These are phyloP conservation scores for Tanacetum coccineum DNA, from an alignment of 129 eudicot genomes.

Conservation along the genomic window DNA sequence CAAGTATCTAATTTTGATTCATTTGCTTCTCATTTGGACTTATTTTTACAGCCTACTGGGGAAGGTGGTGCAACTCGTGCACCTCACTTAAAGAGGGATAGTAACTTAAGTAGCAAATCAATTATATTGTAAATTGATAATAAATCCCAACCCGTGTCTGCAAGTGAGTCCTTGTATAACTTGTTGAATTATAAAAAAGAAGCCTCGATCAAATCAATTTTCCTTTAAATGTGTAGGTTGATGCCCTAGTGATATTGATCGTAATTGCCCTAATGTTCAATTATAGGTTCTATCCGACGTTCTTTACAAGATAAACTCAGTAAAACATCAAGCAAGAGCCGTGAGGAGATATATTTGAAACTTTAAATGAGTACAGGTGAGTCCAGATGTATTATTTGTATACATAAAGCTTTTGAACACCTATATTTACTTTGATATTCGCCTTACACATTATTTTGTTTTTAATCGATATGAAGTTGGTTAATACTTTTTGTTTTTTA, in stretches of 20 bases:
- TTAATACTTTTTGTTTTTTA: too few relatives aligned
- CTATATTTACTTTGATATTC: background rate
- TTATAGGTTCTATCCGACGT: constrained; percentile 89
- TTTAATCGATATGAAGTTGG: too few relatives aligned
- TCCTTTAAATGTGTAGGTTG: constrained; percentile 1
- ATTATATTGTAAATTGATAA: constrained; percentile 81
- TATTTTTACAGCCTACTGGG: constrained; percentile 78
- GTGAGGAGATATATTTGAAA: constrained; percentile 78
- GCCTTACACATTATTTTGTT: too few relatives aligned
- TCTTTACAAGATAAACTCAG: constrained; percentile 92
- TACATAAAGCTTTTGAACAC: too few relatives aligned
- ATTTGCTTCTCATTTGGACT: background rate
- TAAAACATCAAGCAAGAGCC: constrained; percentile 83
- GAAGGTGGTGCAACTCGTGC: constrained; percentile 99
- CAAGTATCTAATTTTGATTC: background rate
- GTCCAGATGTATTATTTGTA: constrained; percentile 16
- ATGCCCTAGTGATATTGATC: constrained; percentile 21
- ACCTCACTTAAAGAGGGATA: constrained; percentile 78
- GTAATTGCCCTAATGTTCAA: background rate
- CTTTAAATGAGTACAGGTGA: constrained; percentile 91
- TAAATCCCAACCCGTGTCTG: constrained; percentile 90
- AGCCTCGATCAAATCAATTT: background rate
- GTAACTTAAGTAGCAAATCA: constrained; percentile 74
- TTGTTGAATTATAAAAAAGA: constrained; percentile 10
- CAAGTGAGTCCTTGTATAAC: constrained; percentile 60